Evolutionary conservation across 345 rosid genomes (phyloP).

Genomic region (Passiflora organensis): DNA sequence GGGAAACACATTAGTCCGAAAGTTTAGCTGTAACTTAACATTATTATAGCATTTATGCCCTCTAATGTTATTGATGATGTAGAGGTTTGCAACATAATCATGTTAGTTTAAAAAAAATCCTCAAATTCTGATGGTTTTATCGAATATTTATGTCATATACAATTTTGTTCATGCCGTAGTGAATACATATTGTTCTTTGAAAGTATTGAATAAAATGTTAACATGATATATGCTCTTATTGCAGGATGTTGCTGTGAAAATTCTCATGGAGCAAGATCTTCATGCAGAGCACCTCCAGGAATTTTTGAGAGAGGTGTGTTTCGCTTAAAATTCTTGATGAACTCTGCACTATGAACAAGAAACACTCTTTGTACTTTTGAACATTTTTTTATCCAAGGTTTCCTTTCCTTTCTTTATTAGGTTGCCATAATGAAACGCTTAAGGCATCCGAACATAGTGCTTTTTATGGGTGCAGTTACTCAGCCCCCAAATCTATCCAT

Average conservation of each 20-base stretch:
- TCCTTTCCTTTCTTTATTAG: constrained; percentile 26
- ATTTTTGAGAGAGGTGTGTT: constrained; percentile 87
- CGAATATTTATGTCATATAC: too few species aligned
- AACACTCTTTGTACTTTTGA: constrained; percentile 4
- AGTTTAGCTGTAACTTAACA: too few species aligned
- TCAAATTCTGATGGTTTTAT: too few species aligned
- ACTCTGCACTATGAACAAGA: constrained; percentile 1
- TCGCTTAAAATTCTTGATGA: constrained; percentile 1
- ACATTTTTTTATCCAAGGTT: constrained; percentile 7
- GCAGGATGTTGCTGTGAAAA: constrained; percentile 99
- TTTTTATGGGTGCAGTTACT: constrained; percentile 98
- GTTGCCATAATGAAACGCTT: constrained; percentile 97
- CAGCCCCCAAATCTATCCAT: constrained; percentile 95
- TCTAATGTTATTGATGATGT: too few species aligned
- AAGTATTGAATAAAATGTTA: background rate
- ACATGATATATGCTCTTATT: constrained; percentile 15
- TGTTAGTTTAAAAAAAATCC: too few species aligned
- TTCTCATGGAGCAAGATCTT: constrained; percentile 98
- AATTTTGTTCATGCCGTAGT: too few species aligned
- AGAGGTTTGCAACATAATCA: too few species aligned
- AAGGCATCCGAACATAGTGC: constrained; percentile 98
- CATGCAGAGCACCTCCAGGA: constrained; percentile 81
- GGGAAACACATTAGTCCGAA: too few species aligned
- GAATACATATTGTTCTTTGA: too few species aligned
- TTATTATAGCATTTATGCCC: too few species aligned